Evolutionary conservation across 345 rosid genomes (phyloP).

Genomic region (Mercurialis annua): DNA sequence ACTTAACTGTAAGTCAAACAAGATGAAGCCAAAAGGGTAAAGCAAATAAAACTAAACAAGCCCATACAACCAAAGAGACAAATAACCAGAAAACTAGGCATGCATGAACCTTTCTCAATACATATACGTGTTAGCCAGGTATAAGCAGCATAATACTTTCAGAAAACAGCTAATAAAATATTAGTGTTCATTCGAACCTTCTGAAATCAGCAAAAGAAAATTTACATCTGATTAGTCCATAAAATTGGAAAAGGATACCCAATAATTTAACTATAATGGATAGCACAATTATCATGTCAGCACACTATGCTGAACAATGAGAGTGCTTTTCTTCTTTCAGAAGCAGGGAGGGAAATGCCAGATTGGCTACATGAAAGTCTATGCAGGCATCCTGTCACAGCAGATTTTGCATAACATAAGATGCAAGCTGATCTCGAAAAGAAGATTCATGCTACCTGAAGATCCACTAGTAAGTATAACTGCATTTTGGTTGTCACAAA

Average conservation of each 20-base stretch:
- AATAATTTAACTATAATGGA: not conserved
- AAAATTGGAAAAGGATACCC: not conserved
- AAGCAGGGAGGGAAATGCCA: not conserved
- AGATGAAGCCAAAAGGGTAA: not conserved
- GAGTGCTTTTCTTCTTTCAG: slow-evolving; percentile 2
- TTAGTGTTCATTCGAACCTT: not conserved
- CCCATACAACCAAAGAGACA: not conserved
- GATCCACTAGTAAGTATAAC: slow-evolving; percentile 31
- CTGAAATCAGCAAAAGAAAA: not conserved
- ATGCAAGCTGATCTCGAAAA: not conserved
- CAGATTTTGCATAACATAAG: not conserved
- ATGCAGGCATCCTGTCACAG: not conserved
- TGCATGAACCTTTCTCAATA: not conserved
- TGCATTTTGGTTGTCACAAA: slow-evolving; percentile 29
- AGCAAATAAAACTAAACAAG: not conserved
- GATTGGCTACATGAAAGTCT: not conserved
- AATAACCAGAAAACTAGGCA: not conserved
- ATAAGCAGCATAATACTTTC: not conserved
- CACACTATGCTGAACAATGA: slow-evolving; percentile 3
- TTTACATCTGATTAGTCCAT: not conserved
- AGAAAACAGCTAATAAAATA: not conserved
- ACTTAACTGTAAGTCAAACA: not conserved
- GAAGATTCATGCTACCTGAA: slow-evolving; percentile 21
- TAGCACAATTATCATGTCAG: not conserved
- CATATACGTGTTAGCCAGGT: not conserved